Conservation (phyloP, 306 rosid species). For the Vachellia collinsii region DNA sequence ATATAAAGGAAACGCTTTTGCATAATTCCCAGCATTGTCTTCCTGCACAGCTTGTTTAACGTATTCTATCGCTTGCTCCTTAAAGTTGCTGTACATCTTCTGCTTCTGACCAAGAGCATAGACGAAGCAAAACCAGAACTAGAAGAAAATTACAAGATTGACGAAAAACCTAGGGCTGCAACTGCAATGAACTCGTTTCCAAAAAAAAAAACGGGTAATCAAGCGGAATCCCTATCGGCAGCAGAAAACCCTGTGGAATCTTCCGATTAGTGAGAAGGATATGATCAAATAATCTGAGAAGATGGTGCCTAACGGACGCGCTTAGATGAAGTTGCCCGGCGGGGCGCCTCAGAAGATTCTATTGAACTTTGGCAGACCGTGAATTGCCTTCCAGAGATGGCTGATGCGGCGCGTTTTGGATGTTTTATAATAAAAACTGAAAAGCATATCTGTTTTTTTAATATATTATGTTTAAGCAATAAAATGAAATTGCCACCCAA, state of each 20-base stretch:
- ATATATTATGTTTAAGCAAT: too few relatives aligned
- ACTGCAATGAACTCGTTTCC: slow-evolving; percentile 17
- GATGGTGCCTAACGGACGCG: not conserved
- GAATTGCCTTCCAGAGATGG: slow-evolving; percentile 22
- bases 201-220: not conserved
- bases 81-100: slow-evolving; percentile 96
- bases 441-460: not conserved
- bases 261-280: slow-evolving; percentile 1
- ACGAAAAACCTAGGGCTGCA: slow-evolving; percentile 43
- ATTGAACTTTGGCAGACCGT: slow-evolving; percentile 1
- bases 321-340: not conserved
- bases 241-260: slow-evolving; percentile 4
- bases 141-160: not conserved
- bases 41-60: slow-evolving; percentile 96
- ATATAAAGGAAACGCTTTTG: slow-evolving; percentile 91
- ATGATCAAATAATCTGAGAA: not conserved
- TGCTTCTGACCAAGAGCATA: slow-evolving; percentile 38
- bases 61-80: slow-evolving; percentile 96
- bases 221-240: not conserved
- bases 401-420: slow-evolving; percentile 12
- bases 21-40: slow-evolving; percentile 91
- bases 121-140: not conserved
- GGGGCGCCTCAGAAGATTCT: slow-evolving; percentile 26
- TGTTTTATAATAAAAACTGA: not conserved
- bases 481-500: too few relatives aligned